These are phyloP conservation scores for Martensiomyces pterosporus DNA, from an alignment of 192 early-diverging fungal genomes.

Conservation along the genomic window DNA sequence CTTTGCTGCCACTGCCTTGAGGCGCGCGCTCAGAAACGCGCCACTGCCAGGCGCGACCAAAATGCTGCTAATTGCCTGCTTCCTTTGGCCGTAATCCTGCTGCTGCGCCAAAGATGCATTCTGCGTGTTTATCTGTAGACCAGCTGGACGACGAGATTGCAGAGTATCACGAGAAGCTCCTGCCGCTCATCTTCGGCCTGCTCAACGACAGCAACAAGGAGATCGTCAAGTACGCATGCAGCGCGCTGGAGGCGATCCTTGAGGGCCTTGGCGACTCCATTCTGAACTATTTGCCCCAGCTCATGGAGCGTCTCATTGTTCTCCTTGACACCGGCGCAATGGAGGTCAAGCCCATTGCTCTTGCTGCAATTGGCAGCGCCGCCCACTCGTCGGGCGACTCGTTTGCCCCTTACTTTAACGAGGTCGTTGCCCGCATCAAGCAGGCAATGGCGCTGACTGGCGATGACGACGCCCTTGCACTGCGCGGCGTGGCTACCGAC, in stretches of 20 bases:
- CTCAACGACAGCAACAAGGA: constrained; percentile 71
- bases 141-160: constrained; percentile 80
- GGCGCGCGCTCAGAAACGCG: background rate
- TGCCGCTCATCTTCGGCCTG: constrained; percentile 82
- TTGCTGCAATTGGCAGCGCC: constrained; percentile 83
- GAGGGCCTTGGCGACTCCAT: constrained; percentile 80
- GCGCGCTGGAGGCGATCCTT: constrained; percentile 84
- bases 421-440: constrained; percentile 63
- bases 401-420: constrained; percentile 69
- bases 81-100: no score
- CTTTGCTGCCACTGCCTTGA: background rate
- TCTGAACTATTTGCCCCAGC: constrained; percentile 69
- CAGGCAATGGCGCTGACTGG: constrained; percentile 67
- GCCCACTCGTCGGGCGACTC: constrained; percentile 77
- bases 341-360: constrained; percentile 73
- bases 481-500: constrained; percentile 85
- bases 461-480: constrained; percentile 63
- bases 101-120: no score
- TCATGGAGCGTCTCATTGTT: constrained; percentile 77
- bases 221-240: constrained; percentile 75
- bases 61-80: background rate
- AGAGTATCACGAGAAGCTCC: constrained; percentile 70
- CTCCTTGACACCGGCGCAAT: constrained; percentile 65
- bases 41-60: background rate
- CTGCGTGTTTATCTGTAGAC: constrained; percentile 50